Evolutionary conservation across 108 stramenopile species (phyloP).

Genomic region (Parietichytrium sp.): DNA sequence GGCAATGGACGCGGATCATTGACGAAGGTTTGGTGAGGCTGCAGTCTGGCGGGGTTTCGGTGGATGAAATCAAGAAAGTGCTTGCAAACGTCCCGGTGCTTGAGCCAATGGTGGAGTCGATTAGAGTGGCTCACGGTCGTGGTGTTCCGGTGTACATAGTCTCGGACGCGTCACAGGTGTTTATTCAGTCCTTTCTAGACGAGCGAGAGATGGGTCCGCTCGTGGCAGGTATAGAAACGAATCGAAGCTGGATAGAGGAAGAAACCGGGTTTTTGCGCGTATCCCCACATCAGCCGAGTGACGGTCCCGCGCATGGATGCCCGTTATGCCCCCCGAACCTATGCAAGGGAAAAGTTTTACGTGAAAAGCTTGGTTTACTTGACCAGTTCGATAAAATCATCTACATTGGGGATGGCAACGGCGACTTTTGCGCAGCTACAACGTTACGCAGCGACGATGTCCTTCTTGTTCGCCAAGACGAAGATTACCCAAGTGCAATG

Average conservation of each 20-base stretch:
- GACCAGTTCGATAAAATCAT: neutral
- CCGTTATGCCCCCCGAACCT: conserved; percentile 19
- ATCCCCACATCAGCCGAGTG: neutral
- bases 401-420: conserved; percentile 37
- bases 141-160: neutral
- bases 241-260: neutral
- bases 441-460: neutral
- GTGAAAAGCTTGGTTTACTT: neutral
- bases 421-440: conserved; percentile 23
- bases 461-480: neutral
- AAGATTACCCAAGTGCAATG: neutral
- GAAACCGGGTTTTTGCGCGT: neutral
- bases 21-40: neutral
- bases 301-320: conserved; percentile 26
- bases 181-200: neutral
- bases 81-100: conserved; percentile 10
- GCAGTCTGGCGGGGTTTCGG: neutral
- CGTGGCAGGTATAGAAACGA: neutral
- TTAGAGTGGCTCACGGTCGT: neutral
- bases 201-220: neutral
- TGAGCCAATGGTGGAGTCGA: neutral
- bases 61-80: neutral
- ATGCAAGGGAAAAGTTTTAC: conserved; percentile 37
- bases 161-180: conserved; percentile 26
- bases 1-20: conserved; percentile 24